These are phyloP conservation scores for Lachnellula arida DNA, from an alignment of 2,329 filamentous ascomycete species.

Conservation along the genomic window DNA sequence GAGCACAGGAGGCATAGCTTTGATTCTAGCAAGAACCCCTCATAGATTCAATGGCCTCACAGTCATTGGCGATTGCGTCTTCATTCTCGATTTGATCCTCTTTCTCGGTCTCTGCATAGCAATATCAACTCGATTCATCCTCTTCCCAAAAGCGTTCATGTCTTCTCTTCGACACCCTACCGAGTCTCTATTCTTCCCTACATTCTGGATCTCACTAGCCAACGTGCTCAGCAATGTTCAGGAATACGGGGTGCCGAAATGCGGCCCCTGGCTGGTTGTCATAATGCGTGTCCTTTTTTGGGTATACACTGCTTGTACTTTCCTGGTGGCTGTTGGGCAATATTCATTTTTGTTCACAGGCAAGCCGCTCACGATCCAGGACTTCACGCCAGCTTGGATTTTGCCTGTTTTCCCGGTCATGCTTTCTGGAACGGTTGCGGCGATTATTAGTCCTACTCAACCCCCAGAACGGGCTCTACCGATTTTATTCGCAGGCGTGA, in stretches of 20 bases:
- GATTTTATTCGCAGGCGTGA: conserved; percentile 61
- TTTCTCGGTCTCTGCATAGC: conserved; percentile 52
- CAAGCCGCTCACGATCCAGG: conserved; percentile 48
- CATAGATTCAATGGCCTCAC: conserved; percentile 58
- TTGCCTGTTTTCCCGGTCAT: conserved; percentile 73
- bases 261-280: conserved; percentile 50
- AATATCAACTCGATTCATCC: conserved; percentile 57
- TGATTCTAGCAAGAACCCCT: conserved; percentile 60
- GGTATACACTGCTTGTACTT: conserved; percentile 58
- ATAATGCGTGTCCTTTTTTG: conserved; percentile 64
- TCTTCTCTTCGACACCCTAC: conserved; percentile 57
- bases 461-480: conserved; percentile 51
- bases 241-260: conserved; percentile 56
- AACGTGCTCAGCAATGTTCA: conserved; percentile 64
- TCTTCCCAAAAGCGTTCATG: conserved; percentile 51
- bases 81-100: conserved; percentile 62
- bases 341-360: conserved; percentile 62
- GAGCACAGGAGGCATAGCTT: conserved; percentile 67
- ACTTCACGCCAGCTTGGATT: conserved; percentile 71
- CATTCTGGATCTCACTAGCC: conserved; percentile 64
- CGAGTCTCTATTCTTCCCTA: conserved; percentile 68
- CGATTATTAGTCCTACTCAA: conserved; percentile 58
- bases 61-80: conserved; percentile 64
- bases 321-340: conserved; percentile 57
- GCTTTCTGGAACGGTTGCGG: conserved; percentile 66